Percentiles rank a stretch among this genome's conserved stretches.
Conservation (phyloP, 192 early-diverging fungal species). For the Dissophora ornata region DNA sequence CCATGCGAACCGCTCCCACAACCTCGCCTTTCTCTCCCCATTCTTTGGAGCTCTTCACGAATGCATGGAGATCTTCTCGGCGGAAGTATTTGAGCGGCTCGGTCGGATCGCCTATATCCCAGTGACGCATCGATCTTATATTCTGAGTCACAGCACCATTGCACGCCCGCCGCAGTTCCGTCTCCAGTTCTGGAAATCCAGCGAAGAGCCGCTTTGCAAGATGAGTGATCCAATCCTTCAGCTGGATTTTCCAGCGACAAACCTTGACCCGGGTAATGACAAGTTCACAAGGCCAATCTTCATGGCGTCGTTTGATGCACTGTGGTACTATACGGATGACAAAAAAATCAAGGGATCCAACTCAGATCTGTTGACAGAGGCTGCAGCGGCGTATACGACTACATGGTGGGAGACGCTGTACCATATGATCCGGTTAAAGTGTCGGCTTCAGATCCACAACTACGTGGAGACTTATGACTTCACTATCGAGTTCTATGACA, state of each 20-base stretch:
- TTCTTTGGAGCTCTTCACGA: too few relatives aligned
- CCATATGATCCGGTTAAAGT: too few relatives aligned
- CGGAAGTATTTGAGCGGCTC: too few relatives aligned
- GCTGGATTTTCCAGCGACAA: neutral
- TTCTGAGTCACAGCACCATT: too few relatives aligned
- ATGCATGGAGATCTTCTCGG: too few relatives aligned
- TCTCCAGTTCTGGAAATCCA: too few relatives aligned
- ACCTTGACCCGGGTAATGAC: neutral
- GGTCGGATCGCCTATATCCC: conserved; percentile 2
- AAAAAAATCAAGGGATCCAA: too few relatives aligned
- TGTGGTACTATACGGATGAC: neutral
- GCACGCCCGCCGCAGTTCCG: too few relatives aligned
- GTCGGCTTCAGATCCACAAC: too few relatives aligned
- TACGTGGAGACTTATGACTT: too few relatives aligned
- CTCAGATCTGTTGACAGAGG: neutral
- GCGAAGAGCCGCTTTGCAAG: too few relatives aligned
- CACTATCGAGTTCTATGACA: too few relatives aligned
- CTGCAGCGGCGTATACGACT: neutral
- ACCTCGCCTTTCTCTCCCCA: conserved; percentile 3
- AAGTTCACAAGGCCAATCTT: neutral
- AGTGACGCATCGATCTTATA: neutral
- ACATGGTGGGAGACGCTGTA: conserved; percentile 3
- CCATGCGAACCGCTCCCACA: neutral
- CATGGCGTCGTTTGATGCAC: conserved; percentile 9
- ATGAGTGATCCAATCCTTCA: neutral